Evolutionary conservation across 148 eudicot species (phyloP), one percentile per base, ranked within the genome.

Genomic region (Gaultheria prostrata): DNA sequence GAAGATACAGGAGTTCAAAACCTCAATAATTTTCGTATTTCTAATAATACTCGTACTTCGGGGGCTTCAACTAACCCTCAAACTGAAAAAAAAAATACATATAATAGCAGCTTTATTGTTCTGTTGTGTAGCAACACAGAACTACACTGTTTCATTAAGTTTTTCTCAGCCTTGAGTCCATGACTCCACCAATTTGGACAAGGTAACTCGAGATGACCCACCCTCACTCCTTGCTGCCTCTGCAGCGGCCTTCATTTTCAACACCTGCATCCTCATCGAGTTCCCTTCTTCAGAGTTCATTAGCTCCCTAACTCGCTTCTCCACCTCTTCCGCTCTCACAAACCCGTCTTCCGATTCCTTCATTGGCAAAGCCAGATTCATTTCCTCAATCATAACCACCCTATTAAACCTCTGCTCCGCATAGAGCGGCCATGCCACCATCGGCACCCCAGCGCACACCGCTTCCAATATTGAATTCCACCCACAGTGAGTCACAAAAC

Each of bases 401-500:
- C 86, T 86, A 50, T 89, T 91, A 1, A 88, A 28, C 76, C 85
- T 65, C 71, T 91, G 90, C 84, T 91, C 93, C 3, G 93, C 89
- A 43, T 89, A 88, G 74, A 88, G 65, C 28, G 90, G 91, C 91
- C 93, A 91, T 35, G 87, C 92, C 71, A 88, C 82, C 89, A 91
- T 88, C 2, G 93, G 92, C 49, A 89, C 85, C 0, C 91, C 91
- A 13, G 83, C 86, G 2, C 82, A 77, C 8, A 87, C 82, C 3
- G 90, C 89, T 53, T 91, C 93, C 85, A 91, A 76, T n/a, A 72
- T 85, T 32, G 93, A 91, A 84, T 89, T 91, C 93, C 93, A 91
- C 51, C 92, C 93, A 65, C 93, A 92, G 65, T 91, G 92, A 28
- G 89, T 87, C 86, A 91, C 91, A 53, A 92, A 92, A 11, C 92